Evolutionary conservation across 352 stramenopile genomes (phyloP).

Genomic region (Aphanomyces stellatus): DNA sequence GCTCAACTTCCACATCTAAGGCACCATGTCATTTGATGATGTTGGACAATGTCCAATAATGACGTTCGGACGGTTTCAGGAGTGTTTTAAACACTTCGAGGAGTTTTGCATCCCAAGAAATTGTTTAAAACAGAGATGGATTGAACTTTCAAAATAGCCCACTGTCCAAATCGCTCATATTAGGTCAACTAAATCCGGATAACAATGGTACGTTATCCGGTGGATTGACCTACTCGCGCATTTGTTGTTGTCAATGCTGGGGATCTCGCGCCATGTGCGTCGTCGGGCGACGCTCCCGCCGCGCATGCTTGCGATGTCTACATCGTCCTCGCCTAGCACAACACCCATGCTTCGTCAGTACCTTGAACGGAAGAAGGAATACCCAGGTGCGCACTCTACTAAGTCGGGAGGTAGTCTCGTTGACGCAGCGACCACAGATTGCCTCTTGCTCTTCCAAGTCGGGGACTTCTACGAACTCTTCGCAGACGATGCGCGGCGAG

Average conservation of each 20-base stretch:
- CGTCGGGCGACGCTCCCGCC: neutral
- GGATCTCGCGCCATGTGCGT: neutral
- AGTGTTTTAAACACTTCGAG: no score
- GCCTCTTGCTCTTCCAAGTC: conserved; percentile 76
- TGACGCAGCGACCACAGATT: conserved; percentile 32
- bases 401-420: neutral
- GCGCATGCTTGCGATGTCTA: neutral
- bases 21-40: no score
- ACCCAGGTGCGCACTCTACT: conserved; percentile 33
- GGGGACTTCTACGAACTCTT: conserved; percentile 84
- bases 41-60: no score
- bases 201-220: no score
- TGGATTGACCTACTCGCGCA: no score
- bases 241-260: no score
- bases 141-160: no score
- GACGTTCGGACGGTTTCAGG: no score
- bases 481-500: conserved; percentile 54
- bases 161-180: neutral
- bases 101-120: no score
- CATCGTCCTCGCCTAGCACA: neutral
- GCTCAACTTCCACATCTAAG: conserved; percentile 19
- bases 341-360: conserved; percentile 73
- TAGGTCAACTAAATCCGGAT: no score
- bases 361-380: conserved; percentile 62
- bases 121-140: no score